Base-by-base conservation (phyloP, 1,139 yeast species). In the Yueomyces sp. region DNA sequence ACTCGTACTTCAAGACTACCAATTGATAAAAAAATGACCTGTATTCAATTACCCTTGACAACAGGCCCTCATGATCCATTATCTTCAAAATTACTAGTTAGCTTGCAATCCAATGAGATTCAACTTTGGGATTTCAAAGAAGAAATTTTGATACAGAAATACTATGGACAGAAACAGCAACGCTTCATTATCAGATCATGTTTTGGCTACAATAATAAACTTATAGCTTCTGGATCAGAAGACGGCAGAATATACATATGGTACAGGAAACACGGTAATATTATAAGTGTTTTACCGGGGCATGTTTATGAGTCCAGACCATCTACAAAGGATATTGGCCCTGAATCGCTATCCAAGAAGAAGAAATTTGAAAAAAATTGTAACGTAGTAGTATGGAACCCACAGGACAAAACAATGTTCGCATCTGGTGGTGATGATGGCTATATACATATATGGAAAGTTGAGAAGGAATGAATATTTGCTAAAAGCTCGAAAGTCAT, bases 341-440 rank as follows among this genome's bases (percentile, higher is more conserved):
- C 27, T 9, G 31, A 27, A 19, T n/a, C 38, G n/a, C 41, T 47
- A n/a, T 39, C 44, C 5, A 41, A 47, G 12, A 48, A 40, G 31
- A 54, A 51, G 41, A 51, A 53, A 38, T 44, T 47, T 36, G 55
- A 57, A 3, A 56, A 55, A 38, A 58, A 57, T 39, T 59, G 64
- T 43, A 59, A 59, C 45, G 54, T 55, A 25, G 93, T 87, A 4
- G 77, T 80, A 46, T 87, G 95, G 94, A 78, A 79, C 44, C 73
- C 72, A 40, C 63, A 45, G 36, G 59, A 56, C 45, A 76, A 77
- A 30, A 64, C 69, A 37, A 61, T 79, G 57, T 78, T 87, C 75
- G 87, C 85, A 28, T 80, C 93, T 33, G 93, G 87, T 19, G 85
- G 94, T 19, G 96, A 87, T 60, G 96, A 87, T 59, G 73, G 75